These are phyloP conservation scores for Pseudogymnoascus pannorum DNA, from an alignment of 2,329 filamentous ascomycete genomes.

Conservation along the genomic window DNA sequence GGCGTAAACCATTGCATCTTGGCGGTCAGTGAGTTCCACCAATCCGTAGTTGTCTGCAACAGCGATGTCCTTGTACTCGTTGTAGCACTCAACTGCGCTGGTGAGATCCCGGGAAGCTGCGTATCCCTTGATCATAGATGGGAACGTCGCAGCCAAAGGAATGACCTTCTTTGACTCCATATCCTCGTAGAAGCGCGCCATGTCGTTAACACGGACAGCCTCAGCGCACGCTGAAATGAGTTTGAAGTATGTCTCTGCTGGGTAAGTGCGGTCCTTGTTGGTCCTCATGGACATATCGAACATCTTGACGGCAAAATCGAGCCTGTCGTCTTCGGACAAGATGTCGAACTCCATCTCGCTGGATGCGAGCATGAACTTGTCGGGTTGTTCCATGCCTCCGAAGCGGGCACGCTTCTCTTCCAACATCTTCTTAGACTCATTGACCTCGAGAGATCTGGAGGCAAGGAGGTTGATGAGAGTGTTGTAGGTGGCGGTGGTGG, in stretches of 20 bases:
- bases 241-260: conserved; percentile 75
- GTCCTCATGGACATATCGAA: conserved; percentile 69
- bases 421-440: conserved; percentile 61
- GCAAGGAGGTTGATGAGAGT: conserved; percentile 79
- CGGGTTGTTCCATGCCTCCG: conserved; percentile 74
- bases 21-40: conserved; percentile 58
- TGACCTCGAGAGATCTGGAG: conserved; percentile 70
- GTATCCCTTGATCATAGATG: conserved; percentile 92
- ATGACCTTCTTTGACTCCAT: conserved; percentile 73
- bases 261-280: conserved; percentile 55
- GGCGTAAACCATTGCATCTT: conserved; percentile 81
- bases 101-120: conserved; percentile 71
- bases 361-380: conserved; percentile 82
- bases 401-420: conserved; percentile 80
- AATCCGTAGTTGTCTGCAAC: conserved; percentile 73
- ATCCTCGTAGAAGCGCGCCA: conserved; percentile 85
- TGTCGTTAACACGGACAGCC: conserved; percentile 72
- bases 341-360: conserved; percentile 83
- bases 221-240: conserved; percentile 83
- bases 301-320: conserved; percentile 76
- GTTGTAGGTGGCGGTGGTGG: conserved; percentile 80
- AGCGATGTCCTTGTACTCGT: conserved; percentile 86
- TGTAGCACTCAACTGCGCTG: conserved; percentile 90
- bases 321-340: conserved; percentile 76
- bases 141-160: conserved; percentile 76